A percentile compares a stretch with the other conserved stretches of the same genome.
These are phyloP conservation scores for Penicillium daleae DNA, from an alignment of 495 filamentous ascomycete genomes.

Conservation along the genomic window DNA sequence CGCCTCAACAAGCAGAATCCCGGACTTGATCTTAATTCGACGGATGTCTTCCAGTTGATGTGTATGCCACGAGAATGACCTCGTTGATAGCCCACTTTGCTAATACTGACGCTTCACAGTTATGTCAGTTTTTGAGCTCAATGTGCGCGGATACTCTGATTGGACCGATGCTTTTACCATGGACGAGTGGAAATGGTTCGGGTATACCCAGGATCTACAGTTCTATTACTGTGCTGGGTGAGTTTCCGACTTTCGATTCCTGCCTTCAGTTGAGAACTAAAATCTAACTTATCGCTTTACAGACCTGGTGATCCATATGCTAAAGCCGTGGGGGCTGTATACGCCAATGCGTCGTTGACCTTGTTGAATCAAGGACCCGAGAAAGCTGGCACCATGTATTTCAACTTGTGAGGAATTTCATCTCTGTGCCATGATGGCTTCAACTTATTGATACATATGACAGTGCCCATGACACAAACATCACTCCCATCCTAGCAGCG, in stretches of 20 bases:
- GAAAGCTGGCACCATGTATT: constrained; percentile 48
- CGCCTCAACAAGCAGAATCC: constrained; percentile 31
- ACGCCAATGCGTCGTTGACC: constrained; percentile 54
- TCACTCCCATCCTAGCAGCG: constrained; percentile 54
- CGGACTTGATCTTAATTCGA: constrained; percentile 23
- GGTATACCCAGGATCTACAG: constrained; percentile 54
- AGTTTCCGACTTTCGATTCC: not conserved
- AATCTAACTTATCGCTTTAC: not conserved
- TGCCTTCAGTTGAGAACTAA: not conserved
- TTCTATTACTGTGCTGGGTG: constrained; percentile 59
- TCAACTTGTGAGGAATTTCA: constrained; percentile 55
- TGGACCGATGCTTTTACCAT: constrained; percentile 59
- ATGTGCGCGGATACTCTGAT: constrained; percentile 47
- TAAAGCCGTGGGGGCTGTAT: constrained; percentile 55
- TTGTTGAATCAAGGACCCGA: constrained; percentile 50
- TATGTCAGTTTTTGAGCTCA: constrained; percentile 58
- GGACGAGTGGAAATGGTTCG: constrained; percentile 55
- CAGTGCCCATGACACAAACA: constrained; percentile 59
- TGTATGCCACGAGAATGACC: constrained; percentile 9
- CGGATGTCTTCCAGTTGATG: constrained; percentile 30
- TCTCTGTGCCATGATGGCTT: not conserved
- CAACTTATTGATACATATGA: not conserved
- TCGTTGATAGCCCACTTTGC: not conserved
- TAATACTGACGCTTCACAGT: constrained; percentile 12
- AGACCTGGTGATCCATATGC: constrained; percentile 45